These are phyloP conservation scores for Yamadazyma dendronema DNA, from an alignment of 1,139 yeast species.

Conservation along the genomic window DNA sequence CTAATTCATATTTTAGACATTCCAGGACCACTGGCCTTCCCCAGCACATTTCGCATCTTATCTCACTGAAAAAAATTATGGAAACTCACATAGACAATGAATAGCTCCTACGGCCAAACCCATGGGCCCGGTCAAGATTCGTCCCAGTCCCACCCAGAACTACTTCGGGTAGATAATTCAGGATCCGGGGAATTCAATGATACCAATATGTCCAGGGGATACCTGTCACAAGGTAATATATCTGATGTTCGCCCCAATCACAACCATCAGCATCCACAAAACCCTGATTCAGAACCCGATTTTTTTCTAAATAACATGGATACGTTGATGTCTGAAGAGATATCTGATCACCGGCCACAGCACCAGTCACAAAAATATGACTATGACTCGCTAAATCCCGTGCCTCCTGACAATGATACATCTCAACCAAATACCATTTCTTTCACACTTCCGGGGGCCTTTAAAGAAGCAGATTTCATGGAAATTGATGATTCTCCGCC, in stretches of 20 bases:
- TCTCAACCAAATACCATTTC: background rate
- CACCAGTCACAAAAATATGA: background rate
- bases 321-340: too few relatives aligned
- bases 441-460: slow-evolving; percentile 30
- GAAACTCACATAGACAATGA: background rate
- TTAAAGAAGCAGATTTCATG: slow-evolving; percentile 28
- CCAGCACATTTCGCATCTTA: background rate
- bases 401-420: background rate
- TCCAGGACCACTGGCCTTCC: too few relatives aligned
- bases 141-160: too few relatives aligned
- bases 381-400: slow-evolving; percentile 1
- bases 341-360: background rate
- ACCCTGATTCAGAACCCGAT: too few relatives aligned
- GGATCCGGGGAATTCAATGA: too few relatives aligned
- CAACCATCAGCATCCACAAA: too few relatives aligned
- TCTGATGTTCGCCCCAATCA: too few relatives aligned
- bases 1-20: too few relatives aligned
- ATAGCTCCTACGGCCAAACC: background rate
- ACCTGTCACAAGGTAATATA: too few relatives aligned
- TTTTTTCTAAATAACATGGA: too few relatives aligned
- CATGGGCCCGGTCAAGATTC: background rate
- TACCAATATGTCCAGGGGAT: too few relatives aligned
- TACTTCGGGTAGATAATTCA: too few relatives aligned
- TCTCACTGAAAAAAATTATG: background rate
- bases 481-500: slow-evolving; percentile 43